phyloP scores from a whole-genome alignment of 495 filamentous ascomycete genomes.

The Talaromyces thailandensis region DNA sequence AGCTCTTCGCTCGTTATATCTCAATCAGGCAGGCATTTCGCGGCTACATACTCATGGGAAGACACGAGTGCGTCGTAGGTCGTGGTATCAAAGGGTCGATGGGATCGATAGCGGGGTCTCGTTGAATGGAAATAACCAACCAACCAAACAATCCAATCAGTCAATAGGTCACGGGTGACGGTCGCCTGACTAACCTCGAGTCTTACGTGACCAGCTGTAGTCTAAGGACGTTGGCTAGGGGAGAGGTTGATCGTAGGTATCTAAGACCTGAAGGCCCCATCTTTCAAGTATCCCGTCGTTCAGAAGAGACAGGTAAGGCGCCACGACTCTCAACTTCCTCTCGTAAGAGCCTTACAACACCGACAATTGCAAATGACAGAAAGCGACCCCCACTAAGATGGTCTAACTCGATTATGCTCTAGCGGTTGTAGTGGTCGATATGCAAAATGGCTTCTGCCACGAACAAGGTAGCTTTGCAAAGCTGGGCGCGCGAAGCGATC shows the following conservation, averaged over 20 bases:
- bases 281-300: background rate
- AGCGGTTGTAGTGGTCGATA: conserved; percentile 13
- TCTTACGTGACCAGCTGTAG: conserved; percentile 2
- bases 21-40: no score
- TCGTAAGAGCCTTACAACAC: conserved; percentile 5
- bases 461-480: conserved; percentile 14
- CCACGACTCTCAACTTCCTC: conserved; percentile 1
- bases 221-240: background rate
- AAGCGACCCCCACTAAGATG: conserved; percentile 1
- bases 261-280: background rate
- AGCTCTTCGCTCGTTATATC: no score
- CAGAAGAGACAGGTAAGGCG: conserved; percentile 1
- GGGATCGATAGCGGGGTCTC: background rate
- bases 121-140: background rate
- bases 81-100: no score
- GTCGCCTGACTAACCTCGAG: background rate
- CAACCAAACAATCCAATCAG: no score
- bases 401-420: conserved; percentile 5
- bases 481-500: conserved; percentile 12
- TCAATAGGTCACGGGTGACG: conserved; percentile 5
- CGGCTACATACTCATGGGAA: no score
- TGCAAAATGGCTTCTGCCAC: conserved; percentile 20
- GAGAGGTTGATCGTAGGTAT: background rate
- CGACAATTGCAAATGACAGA: conserved; percentile 2
- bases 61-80: no score